Percentiles rank a stretch among this genome's conserved stretches.
These are phyloP conservation scores for Udeniomyces megalosporus DNA, from an alignment of 768 basidiomycete species.

Conservation along the genomic window DNA sequence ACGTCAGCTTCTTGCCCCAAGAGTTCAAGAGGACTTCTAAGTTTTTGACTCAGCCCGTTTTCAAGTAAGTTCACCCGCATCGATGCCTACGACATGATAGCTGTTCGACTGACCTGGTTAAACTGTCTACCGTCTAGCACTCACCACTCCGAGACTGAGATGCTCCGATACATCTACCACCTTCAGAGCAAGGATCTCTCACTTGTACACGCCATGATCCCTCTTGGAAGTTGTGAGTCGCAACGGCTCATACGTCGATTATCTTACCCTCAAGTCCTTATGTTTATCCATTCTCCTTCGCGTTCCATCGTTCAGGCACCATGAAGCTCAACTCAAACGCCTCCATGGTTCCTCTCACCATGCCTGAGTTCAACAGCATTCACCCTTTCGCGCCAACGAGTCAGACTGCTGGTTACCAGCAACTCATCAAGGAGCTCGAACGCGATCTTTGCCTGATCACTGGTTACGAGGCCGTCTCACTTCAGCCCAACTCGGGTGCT, in stretches of 20 bases:
- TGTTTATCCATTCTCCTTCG: background rate
- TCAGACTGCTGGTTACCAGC: slow-evolving; percentile 73
- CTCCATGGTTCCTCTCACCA: slow-evolving; percentile 91
- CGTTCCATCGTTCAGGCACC: slow-evolving; percentile 51
- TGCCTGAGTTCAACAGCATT: slow-evolving; percentile 74
- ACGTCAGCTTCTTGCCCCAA: slow-evolving; percentile 3
- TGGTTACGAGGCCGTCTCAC: slow-evolving; percentile 84
- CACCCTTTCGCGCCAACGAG: slow-evolving; percentile 86
- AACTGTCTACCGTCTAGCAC: slow-evolving; percentile 82
- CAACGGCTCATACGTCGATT: slow-evolving; percentile 13
- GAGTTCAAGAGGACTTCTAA: slow-evolving; percentile 33
- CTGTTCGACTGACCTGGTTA: slow-evolving; percentile 44
- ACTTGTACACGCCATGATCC: slow-evolving; percentile 90
- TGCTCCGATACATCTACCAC: slow-evolving; percentile 83
- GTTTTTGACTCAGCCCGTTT: slow-evolving; percentile 73
- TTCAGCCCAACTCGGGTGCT: slow-evolving; percentile 98
- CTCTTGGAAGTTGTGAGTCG: slow-evolving; percentile 26
- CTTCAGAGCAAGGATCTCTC: slow-evolving; percentile 88
- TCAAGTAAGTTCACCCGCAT: too few species aligned
- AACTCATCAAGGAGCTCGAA: slow-evolving; percentile 79
- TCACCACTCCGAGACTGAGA: slow-evolving; percentile 95
- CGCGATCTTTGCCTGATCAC: slow-evolving; percentile 81
- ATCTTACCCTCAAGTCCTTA: too few species aligned
- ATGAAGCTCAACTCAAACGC: slow-evolving; percentile 98
- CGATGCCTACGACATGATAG: too few species aligned